These are phyloP conservation scores for Cladosporium halotolerans DNA, from an alignment of 2,329 filamentous ascomycete genomes.

Conservation along the genomic window DNA sequence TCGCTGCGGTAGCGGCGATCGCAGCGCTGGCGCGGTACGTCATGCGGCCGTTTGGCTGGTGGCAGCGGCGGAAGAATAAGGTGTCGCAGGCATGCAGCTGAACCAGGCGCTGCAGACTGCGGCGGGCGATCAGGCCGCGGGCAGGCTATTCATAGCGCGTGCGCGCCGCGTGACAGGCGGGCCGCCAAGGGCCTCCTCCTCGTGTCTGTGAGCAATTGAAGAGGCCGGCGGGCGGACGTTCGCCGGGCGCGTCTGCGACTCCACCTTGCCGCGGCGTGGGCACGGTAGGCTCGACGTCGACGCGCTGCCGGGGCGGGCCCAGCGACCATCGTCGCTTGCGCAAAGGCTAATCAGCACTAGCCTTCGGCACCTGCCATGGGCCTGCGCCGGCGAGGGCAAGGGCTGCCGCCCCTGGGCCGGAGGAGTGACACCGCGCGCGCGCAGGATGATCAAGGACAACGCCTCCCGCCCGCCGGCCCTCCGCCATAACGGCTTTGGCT, in stretches of 20 bases:
- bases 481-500: slow-evolving; percentile 8
- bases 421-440: neutral
- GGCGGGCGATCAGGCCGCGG: neutral
- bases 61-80: slow-evolving; percentile 6
- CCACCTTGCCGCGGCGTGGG: slow-evolving; percentile 8
- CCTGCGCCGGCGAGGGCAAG: neutral
- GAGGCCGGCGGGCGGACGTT: slow-evolving; percentile 4
- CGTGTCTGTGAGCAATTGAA: slow-evolving; percentile 6
- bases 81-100: neutral
- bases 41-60: slow-evolving; percentile 2
- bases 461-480: neutral
- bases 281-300: too few species aligned
- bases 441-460: slow-evolving; percentile 10
- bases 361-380: slow-evolving; percentile 6
- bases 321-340: slow-evolving; percentile 3
- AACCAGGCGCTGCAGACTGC: too few species aligned
- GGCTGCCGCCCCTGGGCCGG: too few species aligned
- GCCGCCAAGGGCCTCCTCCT: neutral
- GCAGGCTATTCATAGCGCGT: slow-evolving; percentile 7
- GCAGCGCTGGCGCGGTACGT: neutral
- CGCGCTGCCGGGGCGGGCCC: too few species aligned
- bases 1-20: too few species aligned
- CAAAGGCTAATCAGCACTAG: slow-evolving; percentile 11
- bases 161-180: slow-evolving; percentile 3
- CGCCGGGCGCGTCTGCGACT: neutral